Evolutionary conservation across 2,329 filamentous ascomycete genomes (phyloP), one percentile per base, ranked within the genome.

Genomic region (Orbilia javanica): DNA sequence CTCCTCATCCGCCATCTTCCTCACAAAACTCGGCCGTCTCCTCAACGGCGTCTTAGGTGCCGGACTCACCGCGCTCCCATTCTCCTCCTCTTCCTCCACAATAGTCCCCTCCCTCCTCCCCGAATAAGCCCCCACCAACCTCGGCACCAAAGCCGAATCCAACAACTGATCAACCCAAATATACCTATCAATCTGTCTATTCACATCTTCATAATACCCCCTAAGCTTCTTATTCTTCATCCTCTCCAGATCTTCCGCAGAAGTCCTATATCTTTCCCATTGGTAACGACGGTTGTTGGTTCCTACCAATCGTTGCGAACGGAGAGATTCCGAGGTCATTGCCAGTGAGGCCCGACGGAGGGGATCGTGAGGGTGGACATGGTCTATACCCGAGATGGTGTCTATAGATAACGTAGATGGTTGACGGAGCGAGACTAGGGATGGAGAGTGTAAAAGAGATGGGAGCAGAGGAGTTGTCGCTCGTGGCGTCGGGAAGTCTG

Each of bases 141-240:
- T 91, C 82, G 97, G 94, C 1, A 94, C 94, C n/a, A 97, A 89
- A 31, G 93, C 94, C 7, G 93, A 97, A 84, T 97, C 94, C 79
- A 98, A 88, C 71, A 98, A 87, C 65, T 91, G 89, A 84, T 97
- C 95, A 81, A 97, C 97, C 83, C 96, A 97, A 79, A 96, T 87
- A 83, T 97, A 98, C 83, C 97, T 92, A 83, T 96, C 92, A 75
- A 98, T 90, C 50, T 97, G 87, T 81, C 91, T 90, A 85, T 98
- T 98, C 83, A 91, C 95, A 50, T 93, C 90, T 86, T 96, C 91
- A 83, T 98, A 97, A 85, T 97, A 97, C 82, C 91, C 83, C 55
- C 94, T 92, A 79, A 83, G 90, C 88, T 96, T 84, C n/a, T 90
- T 87, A 83, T 91, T 92, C 82, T 88, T 89, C 88, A 96, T 91